phyloP scores from a whole-genome alignment of 768 basidiomycete species.

The Kwoniella pini region DNA sequence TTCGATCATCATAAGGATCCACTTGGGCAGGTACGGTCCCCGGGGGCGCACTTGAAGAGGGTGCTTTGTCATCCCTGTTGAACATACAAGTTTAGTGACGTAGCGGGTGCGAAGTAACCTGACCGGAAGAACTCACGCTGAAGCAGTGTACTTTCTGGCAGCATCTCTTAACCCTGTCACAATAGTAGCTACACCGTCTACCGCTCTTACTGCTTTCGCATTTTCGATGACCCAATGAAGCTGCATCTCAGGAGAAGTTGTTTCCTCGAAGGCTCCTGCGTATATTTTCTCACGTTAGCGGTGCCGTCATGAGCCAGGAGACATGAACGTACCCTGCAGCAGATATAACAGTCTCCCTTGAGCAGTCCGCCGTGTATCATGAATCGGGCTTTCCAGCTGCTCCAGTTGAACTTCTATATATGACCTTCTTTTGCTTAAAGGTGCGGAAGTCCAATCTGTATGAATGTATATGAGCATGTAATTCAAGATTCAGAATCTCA shows the following conservation, averaged over 20 bases:
- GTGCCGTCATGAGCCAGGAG: not conserved
- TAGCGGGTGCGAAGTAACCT: not conserved
- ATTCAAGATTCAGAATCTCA: not conserved
- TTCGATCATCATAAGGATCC: conserved; percentile 39
- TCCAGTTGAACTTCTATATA: conserved; percentile 81
- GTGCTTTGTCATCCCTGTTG: conserved; percentile 16
- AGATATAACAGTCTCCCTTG: conserved; percentile 86
- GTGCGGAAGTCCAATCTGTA: conserved; percentile 76
- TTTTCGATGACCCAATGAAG: conserved; percentile 95
- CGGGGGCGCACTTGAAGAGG: not conserved
- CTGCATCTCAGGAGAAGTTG: conserved; percentile 88
- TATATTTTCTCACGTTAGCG: not conserved
- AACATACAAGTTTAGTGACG: not conserved
- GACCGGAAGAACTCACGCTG: conserved; percentile 26
- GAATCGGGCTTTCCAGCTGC: conserved; percentile 80
- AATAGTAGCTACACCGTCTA: conserved; percentile 78
- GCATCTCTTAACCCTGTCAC: conserved; percentile 89
- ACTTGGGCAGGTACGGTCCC: conserved; percentile 27
- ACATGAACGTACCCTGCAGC: conserved; percentile 69
- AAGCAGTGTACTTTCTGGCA: conserved; percentile 72
- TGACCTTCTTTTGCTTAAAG: conserved; percentile 64
- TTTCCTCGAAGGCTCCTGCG: conserved; percentile 90
- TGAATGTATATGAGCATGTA: not conserved
- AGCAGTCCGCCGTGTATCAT: conserved; percentile 80
- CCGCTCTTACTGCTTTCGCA: conserved; percentile 76